Percentiles rank a stretch among this genome's conserved stretches.
Conservation (phyloP, 1,139 yeast genomes). For the Hansenula sp. region DNA sequence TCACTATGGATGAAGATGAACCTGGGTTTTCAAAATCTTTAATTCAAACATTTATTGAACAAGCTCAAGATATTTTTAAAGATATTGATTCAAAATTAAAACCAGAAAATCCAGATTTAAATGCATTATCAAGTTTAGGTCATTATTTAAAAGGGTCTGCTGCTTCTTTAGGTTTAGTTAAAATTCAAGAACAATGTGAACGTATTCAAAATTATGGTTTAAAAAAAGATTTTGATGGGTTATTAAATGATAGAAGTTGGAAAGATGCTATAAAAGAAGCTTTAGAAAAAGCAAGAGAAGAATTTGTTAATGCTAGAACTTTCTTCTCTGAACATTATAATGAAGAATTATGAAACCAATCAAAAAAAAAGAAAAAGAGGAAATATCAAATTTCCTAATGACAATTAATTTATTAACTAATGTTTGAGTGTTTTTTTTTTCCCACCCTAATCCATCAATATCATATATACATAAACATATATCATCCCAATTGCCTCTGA, state of each 20-base stretch:
- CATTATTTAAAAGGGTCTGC: conserved; percentile 95
- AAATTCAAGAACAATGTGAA: conserved; percentile 85
- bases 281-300: conserved; percentile 50
- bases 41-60: conserved; percentile 82
- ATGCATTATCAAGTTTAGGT: conserved; percentile 68
- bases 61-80: conserved; percentile 74
- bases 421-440: too few relatives aligned
- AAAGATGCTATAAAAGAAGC: conserved; percentile 41
- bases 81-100: conserved; percentile 60
- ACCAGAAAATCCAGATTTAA: conserved; percentile 38
- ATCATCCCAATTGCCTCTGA: too few relatives aligned
- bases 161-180: conserved; percentile 83
- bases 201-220: conserved; percentile 86
- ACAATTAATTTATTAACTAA: too few relatives aligned
- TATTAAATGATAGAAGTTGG: conserved; percentile 24
- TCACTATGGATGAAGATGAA: conserved; percentile 91
- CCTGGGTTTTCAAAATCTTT: conserved; percentile 73
- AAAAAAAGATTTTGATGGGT: conserved; percentile 34
- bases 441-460: too few relatives aligned
- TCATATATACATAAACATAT: too few relatives aligned
- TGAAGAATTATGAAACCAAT: conserved; percentile 40
- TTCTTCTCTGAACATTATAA: conserved; percentile 59
- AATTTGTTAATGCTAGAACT: conserved; percentile 49
- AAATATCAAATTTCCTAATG: not conserved
- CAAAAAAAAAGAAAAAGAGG: not conserved